A percentile compares a stretch with the other conserved stretches of the same genome.
Evolutionary conservation across 306 rosid genomes (phyloP).

Genomic region (Quercus engelmannii): DNA sequence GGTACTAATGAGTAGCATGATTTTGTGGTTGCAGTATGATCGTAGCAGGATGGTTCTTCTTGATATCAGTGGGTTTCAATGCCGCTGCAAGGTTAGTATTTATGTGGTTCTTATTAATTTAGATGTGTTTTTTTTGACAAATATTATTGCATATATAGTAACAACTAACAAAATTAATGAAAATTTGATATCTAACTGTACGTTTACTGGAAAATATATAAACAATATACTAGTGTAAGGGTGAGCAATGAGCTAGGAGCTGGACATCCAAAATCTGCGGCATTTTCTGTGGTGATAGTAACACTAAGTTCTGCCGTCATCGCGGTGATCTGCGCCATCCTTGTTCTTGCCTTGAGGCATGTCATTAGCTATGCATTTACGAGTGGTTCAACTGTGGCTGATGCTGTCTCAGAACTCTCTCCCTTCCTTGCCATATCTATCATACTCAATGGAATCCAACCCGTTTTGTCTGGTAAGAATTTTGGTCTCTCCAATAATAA

Average conservation of each 20-base stretch:
- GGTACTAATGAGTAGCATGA: background rate
- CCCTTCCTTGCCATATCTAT: conserved; percentile 37
- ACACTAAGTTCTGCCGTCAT: conserved; percentile 31
- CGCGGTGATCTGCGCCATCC: conserved; percentile 22
- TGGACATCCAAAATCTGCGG: conserved; percentile 51
- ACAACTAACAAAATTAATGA: too few species aligned
- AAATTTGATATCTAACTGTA: too few species aligned
- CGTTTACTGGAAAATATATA: too few species aligned
- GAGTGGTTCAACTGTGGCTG: conserved; percentile 29
- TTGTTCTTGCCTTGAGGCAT: conserved; percentile 31
- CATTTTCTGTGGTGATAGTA: conserved; percentile 32
- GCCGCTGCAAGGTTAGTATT: conserved; percentile 51
- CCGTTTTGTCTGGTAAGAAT: conserved; percentile 42
- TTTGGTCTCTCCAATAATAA: background rate
- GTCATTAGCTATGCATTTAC: conserved; percentile 41
- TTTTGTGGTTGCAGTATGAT: conserved; percentile 32
- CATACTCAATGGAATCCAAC: conserved; percentile 47
- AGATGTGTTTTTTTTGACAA: too few species aligned
- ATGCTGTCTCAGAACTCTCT: conserved; percentile 45
- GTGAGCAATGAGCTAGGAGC: conserved; percentile 60
- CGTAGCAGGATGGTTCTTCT: conserved; percentile 37
- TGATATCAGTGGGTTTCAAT: conserved; percentile 52
- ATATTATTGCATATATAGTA: too few species aligned
- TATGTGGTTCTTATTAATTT: background rate
- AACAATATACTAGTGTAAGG: conserved; percentile 35